Evolutionary conservation across 2,329 filamentous ascomycete genomes (phyloP).

Genomic region (Nigrospora oryzae): DNA sequence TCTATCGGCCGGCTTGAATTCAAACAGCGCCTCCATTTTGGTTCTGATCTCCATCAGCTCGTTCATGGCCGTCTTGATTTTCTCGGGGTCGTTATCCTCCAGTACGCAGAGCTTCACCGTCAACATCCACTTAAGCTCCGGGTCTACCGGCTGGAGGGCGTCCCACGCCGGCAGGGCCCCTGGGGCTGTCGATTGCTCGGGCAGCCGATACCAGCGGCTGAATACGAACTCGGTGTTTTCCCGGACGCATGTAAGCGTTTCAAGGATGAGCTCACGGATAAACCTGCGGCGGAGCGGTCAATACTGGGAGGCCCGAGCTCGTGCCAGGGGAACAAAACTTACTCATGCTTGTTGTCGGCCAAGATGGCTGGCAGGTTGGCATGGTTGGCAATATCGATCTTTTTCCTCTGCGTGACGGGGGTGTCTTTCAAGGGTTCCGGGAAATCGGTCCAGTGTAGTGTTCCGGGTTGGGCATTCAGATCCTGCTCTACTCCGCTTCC

Average conservation of each 20-base stretch:
- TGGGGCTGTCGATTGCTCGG: constrained; percentile 15
- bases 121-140: constrained; percentile 45
- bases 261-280: constrained; percentile 37
- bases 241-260: constrained; percentile 43
- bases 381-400: constrained; percentile 47
- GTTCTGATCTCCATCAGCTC: constrained; percentile 40
- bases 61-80: constrained; percentile 46
- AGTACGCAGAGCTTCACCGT: constrained; percentile 43
- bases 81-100: constrained; percentile 49
- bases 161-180: constrained; percentile 36
- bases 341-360: constrained; percentile 45
- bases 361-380: constrained; percentile 38
- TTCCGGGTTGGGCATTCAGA: constrained; percentile 34
- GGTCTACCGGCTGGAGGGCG: constrained; percentile 37
- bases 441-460: constrained; percentile 50
- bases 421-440: constrained; percentile 45
- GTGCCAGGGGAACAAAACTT: constrained; percentile 8
- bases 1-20: constrained; percentile 66
- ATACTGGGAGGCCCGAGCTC: too few relatives aligned
- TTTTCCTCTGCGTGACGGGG: constrained; percentile 44
- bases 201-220: constrained; percentile 35
- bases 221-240: constrained; percentile 47
- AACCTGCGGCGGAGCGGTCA: too few relatives aligned
- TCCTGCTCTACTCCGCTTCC: constrained; percentile 25
- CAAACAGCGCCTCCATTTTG: constrained; percentile 77